These are phyloP conservation scores for Spergularia bocconei DNA, from an alignment of 148 eudicot genomes.

Conservation along the genomic window DNA sequence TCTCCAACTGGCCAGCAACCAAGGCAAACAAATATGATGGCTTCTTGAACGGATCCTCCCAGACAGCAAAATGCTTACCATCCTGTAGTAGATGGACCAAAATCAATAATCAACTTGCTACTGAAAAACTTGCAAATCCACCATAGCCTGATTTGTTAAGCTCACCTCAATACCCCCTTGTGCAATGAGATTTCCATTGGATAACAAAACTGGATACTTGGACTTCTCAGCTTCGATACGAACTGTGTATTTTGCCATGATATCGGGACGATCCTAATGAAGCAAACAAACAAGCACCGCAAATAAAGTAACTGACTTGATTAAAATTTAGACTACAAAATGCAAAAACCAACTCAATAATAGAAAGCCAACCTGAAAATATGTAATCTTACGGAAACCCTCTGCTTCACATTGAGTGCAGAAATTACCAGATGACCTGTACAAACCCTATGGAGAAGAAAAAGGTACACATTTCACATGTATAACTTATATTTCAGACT, in stretches of 20 bases:
- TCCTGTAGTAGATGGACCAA: conserved; percentile 44
- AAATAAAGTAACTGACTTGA: neutral
- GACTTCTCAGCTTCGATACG: conserved; percentile 91
- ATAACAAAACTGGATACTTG: conserved; percentile 81
- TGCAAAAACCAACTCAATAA: neutral
- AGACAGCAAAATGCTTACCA: conserved; percentile 78
- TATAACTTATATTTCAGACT: conserved; percentile 1
- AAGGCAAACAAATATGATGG: conserved; percentile 96
- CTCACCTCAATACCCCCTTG: conserved; percentile 93
- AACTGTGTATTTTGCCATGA: conserved; percentile 94
- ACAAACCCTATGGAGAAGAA: conserved; percentile 66
- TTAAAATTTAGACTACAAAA: neutral
- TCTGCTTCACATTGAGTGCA: conserved; percentile 99
- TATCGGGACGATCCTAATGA: conserved; percentile 93
- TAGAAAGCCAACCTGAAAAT: conserved; percentile 64
- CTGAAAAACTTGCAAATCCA: neutral
- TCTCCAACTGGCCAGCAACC: conserved; percentile 91
- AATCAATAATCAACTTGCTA: conserved; percentile 1
- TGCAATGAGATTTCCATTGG: conserved; percentile 89
- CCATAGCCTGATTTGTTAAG: conserved; percentile 8
- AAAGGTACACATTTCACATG: conserved; percentile 9
- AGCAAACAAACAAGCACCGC: conserved; percentile 12
- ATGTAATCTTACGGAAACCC: conserved; percentile 96
- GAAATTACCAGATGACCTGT: conserved; percentile 86
- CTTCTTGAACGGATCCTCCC: conserved; percentile 99